phyloP scores from a whole-genome alignment of 345 rosid species.

The Erysimum cheiranthoides region DNA sequence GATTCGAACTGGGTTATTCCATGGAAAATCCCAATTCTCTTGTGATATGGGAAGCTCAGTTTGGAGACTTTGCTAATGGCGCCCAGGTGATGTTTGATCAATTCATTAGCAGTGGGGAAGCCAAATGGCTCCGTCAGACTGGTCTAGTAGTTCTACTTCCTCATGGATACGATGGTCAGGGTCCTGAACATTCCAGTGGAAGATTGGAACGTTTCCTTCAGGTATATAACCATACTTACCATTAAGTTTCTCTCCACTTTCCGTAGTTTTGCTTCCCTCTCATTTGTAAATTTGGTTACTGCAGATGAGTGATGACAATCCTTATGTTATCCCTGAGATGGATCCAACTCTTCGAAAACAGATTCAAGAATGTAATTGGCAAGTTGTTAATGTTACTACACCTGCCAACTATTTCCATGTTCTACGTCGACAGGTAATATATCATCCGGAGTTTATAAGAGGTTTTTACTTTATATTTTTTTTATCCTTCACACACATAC shows the following conservation, averaged over 20 bases:
- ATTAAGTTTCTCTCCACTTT: not conserved
- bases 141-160: conserved; percentile 83
- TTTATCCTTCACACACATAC: conserved; percentile 4
- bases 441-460: not conserved
- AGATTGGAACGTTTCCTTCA: conserved; percentile 78
- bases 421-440: conserved; percentile 72
- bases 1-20: conserved; percentile 82
- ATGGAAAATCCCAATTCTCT: conserved; percentile 80
- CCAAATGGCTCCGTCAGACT: conserved; percentile 79
- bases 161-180: conserved; percentile 87
- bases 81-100: conserved; percentile 86
- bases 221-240: conserved; percentile 45
- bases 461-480: not conserved
- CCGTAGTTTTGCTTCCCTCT: not conserved
- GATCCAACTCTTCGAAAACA: conserved; percentile 71
- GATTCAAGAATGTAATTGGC: conserved; percentile 89
- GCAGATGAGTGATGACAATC: conserved; percentile 89
- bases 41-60: conserved; percentile 84
- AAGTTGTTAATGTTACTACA: conserved; percentile 83
- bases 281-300: conserved; percentile 1
- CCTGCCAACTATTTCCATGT: conserved; percentile 91
- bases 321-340: conserved; percentile 80
- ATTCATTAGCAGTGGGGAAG: conserved; percentile 82
- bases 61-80: conserved; percentile 86
- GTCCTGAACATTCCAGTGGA: conserved; percentile 90